Evolutionary conservation across 495 filamentous ascomycete genomes (phyloP).

Genomic region (Penicillium riverlandense): DNA sequence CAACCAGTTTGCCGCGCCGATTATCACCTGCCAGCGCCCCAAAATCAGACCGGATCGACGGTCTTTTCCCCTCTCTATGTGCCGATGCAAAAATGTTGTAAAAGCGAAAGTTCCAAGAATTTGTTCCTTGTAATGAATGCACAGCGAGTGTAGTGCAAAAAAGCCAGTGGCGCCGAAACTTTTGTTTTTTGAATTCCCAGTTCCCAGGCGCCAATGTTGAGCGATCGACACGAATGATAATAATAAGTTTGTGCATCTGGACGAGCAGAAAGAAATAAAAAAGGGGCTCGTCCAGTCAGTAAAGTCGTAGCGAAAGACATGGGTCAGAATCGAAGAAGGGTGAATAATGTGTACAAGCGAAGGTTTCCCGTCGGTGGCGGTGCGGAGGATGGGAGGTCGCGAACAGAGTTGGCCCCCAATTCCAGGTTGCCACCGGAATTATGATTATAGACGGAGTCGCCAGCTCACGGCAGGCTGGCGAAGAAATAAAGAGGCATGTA

Average conservation of each 20-base stretch:
- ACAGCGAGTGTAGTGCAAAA: slow-evolving; percentile 40
- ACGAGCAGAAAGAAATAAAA: slow-evolving; percentile 24
- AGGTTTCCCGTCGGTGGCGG: slow-evolving; percentile 26
- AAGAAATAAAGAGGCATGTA: slow-evolving; percentile 19
- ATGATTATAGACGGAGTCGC: slow-evolving; percentile 38
- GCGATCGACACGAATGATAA: slow-evolving; percentile 42
- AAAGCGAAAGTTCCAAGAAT: no score
- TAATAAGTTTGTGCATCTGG: slow-evolving; percentile 30
- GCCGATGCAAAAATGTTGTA: slow-evolving; percentile 25
- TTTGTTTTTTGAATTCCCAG: slow-evolving; percentile 22
- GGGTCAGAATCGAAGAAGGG: slow-evolving; percentile 23
- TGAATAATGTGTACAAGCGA: slow-evolving; percentile 35
- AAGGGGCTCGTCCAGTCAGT: slow-evolving; percentile 27
- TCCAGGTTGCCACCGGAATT: slow-evolving; percentile 26
- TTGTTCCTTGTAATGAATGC: slow-evolving; percentile 6
- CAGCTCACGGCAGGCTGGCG: slow-evolving; percentile 7
- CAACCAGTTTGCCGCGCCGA: no score
- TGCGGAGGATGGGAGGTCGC: slow-evolving; percentile 8
- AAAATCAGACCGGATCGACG: slow-evolving; percentile 4
- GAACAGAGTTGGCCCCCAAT: slow-evolving; percentile 11
- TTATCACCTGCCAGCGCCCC: slow-evolving; percentile 15
- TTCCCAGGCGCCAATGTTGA: slow-evolving; percentile 37
- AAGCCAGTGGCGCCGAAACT: slow-evolving; percentile 24
- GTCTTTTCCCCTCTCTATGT: slow-evolving; percentile 26
- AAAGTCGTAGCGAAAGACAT: slow-evolving; percentile 36